Evolutionary conservation across 768 basidiomycete species (phyloP), one percentile per base, ranked within the genome.

Genomic region (Lactarius pseudohatsudake): DNA sequence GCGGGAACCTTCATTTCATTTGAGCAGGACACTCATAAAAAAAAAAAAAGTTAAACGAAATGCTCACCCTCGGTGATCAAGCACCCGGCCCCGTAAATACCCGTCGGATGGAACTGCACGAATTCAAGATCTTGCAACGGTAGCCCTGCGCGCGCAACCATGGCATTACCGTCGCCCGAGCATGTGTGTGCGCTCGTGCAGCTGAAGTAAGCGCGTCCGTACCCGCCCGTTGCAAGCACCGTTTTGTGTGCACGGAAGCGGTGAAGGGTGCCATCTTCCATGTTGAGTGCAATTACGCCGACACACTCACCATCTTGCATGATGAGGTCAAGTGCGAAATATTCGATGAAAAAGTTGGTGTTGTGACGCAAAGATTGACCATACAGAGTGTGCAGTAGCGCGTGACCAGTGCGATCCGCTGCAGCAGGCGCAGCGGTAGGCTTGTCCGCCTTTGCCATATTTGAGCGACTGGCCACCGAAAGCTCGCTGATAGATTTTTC

Each of bases 321-420:
- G 77, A 99, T 94, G 67, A 99, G 82, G 77, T 99, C 97, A 64
- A 96, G 86, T n/a, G 96, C 97, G 77, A 99, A 98, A 79, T 96
- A 99, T 78, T 99, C 97, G 78, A 99, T 98, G 83, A 99, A 99
- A 81, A 98, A 99, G 80, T 98, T 96, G 77, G 97, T 98, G 83
- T 98, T 89, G 83, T 99, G 97, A 65, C 94, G 90, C 67, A 99
- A 87, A 65, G 96, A 98, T 82, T 99, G 97, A 72, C 97, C 97
- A 74, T 99, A 99, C 64, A 99, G 92, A 10, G 96, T 98, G 83
- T 99, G 97, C 54, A 99, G 87, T 75, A 99, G 87, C 26, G 97
- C 97, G 75, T 99, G 97, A 32, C 97, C 97, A 8, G 97, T 99
- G 77, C 97, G 92, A 78, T 99, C 97, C 64, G 97, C 97, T 6